Base-by-base conservation (phyloP, 1,139 yeast genomes). In the Waltiozyma sp. region DNA sequence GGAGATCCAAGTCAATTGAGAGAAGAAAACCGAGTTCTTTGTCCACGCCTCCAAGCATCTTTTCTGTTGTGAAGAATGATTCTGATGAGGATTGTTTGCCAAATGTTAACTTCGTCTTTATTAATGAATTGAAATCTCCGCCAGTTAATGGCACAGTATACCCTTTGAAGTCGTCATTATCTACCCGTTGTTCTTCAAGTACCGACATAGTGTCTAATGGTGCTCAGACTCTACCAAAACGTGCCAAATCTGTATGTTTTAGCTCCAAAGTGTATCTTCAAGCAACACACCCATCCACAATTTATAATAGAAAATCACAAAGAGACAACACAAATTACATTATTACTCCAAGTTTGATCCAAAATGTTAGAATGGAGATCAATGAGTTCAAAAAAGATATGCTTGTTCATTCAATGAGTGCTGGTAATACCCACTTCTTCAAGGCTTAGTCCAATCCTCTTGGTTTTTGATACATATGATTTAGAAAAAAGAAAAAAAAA, bases 331-430 rank as follows among this genome's bases (percentile, higher is more conserved):
- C 34, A 49, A 49, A 23, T 38, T 54, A 36, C 10, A 36, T 19
- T 16, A 36, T 36, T 18, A 49, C 51, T 15, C 58, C 60, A 11
- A 52, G 50, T 36, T 14, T 49, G n/a, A 52, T 58, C 37, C 59
- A 55, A 33, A 53, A 53, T 28, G 55, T 58, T 41, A 55, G 59
- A 44, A 43, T 48, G 24, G 61, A 58, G 40, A 33, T 58, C 38
- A 58, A 58, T 39, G 58, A 54, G 19, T 57, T 51, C 46, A 58
- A 58, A 39, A 50, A 52, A 40, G 43, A 45, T 1, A 58, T 58
- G 62, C 28, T 41, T 4, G 57, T 58, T 15, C 61, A 57, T 40
- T 55, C 51, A 28, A 38, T 43, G 16, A 56, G 61, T 42, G 34
- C 42, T 10, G 35, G 36, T 2, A 54, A 58, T 38, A 58, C 62